Conservation (phyloP, 2,329 filamentous ascomycete genomes). For the Alternaria atra region DNA sequence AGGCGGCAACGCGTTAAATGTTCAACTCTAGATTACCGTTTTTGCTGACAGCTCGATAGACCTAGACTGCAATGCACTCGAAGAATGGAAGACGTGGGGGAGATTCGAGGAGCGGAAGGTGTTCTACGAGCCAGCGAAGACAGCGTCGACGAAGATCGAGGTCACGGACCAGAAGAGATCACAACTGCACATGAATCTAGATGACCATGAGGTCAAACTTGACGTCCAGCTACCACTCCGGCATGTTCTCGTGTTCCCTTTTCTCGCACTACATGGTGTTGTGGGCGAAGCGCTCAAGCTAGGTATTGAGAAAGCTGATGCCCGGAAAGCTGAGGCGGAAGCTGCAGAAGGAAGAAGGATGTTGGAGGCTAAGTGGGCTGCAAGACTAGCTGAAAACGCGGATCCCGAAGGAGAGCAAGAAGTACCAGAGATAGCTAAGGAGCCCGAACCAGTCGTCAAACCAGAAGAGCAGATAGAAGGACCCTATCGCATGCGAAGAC, state of each 20-base stretch:
- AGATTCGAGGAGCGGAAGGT: conserved; percentile 18
- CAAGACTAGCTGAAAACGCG: neutral
- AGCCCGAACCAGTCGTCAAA: neutral
- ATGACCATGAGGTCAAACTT: conserved; percentile 14
- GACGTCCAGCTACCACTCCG: conserved; percentile 19
- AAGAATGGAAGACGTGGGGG: conserved; percentile 30
- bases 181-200: conserved; percentile 17
- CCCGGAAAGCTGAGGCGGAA: neutral
- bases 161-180: neutral
- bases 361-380: neutral
- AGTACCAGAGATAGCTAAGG: neutral
- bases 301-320: conserved; percentile 31
- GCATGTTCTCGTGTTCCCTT: conserved; percentile 33
- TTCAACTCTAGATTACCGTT: no score
- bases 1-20: neutral
- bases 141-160: rapidly evolving
- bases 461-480: neutral
- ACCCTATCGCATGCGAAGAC: neutral
- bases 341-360: neutral
- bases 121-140: neutral
- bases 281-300: conserved; percentile 25
- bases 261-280: conserved; percentile 24
- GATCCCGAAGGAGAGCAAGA: neutral
- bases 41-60: conserved; percentile 2
- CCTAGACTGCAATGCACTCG: conserved; percentile 26